Evolutionary conservation across 192 early-diverging fungal species (phyloP).

Genomic region (Allomyces arbusculus): DNA sequence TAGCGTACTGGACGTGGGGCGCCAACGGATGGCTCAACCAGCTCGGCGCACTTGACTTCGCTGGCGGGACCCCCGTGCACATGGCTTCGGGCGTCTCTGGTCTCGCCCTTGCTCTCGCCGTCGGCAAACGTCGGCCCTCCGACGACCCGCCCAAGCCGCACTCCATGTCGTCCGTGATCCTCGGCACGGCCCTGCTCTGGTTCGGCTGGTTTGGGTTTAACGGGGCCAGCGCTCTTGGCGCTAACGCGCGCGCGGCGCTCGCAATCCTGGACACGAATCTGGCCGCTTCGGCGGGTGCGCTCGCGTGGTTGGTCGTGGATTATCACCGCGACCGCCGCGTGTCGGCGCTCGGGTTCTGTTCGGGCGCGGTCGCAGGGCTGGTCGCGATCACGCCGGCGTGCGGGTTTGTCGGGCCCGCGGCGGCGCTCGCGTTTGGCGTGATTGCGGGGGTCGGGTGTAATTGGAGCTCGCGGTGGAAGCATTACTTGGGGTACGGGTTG

Average conservation of each 20-base stretch:
- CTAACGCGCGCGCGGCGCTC: constrained; percentile 48
- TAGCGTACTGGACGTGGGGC: constrained; percentile 84
- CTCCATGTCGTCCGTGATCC: constrained; percentile 61
- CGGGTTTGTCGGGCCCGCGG: constrained; percentile 51
- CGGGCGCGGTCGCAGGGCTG: constrained; percentile 71
- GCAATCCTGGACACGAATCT: constrained; percentile 56
- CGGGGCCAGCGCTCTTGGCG: constrained; percentile 51
- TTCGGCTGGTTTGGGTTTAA: constrained; percentile 90
- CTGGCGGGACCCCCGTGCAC: constrained; percentile 93
- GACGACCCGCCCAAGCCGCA: constrained; percentile 12
- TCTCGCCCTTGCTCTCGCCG: constrained; percentile 65
- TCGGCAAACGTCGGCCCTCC: constrained; percentile 46
- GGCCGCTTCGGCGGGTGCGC: constrained; percentile 41
- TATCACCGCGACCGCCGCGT: constrained; percentile 47
- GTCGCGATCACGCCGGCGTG: constrained; percentile 74
- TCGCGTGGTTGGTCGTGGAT: constrained; percentile 56
- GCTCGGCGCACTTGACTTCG: constrained; percentile 76
- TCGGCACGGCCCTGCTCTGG: constrained; percentile 64
- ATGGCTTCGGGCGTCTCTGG: constrained; percentile 74
- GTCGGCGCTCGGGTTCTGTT: constrained; percentile 67
- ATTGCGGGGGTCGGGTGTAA: constrained; percentile 44
- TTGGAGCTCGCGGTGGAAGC: constrained; percentile 37
- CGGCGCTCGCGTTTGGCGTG: constrained; percentile 53
- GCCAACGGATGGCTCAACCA: constrained; percentile 63
- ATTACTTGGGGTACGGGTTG: constrained; percentile 23